Evolutionary conservation across 441 rosid genomes (phyloP).

Genomic region (Brassica balearica): DNA sequence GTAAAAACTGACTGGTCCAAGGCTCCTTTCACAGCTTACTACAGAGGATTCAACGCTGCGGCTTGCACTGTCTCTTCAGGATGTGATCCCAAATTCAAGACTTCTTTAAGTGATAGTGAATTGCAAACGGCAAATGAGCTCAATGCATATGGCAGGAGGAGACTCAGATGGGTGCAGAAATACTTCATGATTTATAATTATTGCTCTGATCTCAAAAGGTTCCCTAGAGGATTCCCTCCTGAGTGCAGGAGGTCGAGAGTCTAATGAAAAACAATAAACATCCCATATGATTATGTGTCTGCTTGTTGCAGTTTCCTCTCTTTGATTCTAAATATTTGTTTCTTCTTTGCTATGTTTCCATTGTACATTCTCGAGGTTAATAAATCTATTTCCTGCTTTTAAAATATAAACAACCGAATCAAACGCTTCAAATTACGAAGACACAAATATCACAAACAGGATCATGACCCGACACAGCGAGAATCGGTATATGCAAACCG

Average conservation of each 20-base stretch:
- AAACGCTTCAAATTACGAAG: background rate
- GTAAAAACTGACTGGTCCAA: conserved; percentile 64
- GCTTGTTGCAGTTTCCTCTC: conserved; percentile 3
- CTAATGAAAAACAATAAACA: background rate
- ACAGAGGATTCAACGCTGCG: conserved; percentile 56
- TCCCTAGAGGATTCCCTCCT: conserved; percentile 53
- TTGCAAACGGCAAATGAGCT: conserved; percentile 39
- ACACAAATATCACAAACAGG: background rate
- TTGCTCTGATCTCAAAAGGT: conserved; percentile 57
- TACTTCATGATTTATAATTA: conserved; percentile 66
- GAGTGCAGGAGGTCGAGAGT: conserved; percentile 46
- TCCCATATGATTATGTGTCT: background rate
- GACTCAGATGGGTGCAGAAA: conserved; percentile 67
- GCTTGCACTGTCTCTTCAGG: conserved; percentile 36
- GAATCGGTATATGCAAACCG: no score
- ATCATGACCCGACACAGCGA: no score
- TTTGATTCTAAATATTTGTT: background rate
- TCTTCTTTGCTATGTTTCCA: background rate
- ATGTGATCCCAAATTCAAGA: conserved; percentile 32
- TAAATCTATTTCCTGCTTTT: background rate
- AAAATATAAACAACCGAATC: background rate
- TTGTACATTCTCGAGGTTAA: conserved; percentile 21
- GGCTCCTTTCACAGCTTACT: conserved; percentile 71
- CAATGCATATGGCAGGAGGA: conserved; percentile 49
- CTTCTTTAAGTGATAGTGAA: conserved; percentile 23